A percentile compares a stretch with the other conserved stretches of the same genome.
Conservation (phyloP, 176 grass and related monocot genomes). For the Stipa capillata region DNA sequence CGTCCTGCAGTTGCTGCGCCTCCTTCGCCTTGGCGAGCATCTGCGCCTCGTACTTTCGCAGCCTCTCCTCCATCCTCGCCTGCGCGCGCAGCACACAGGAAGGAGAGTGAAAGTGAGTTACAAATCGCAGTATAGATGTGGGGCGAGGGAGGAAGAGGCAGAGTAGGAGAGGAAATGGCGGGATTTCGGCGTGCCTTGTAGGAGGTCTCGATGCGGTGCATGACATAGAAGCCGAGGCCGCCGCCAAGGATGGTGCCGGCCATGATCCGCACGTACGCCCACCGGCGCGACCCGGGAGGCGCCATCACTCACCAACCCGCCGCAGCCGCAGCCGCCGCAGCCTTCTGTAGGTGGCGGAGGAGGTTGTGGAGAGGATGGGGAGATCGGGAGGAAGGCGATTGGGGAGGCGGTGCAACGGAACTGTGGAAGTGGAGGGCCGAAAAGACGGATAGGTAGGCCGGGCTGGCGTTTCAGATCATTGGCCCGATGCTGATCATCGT, state of each 20-base stretch:
- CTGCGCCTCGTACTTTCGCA: conserved; percentile 57
- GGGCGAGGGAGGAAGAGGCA: neutral
- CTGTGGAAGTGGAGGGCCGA: neutral
- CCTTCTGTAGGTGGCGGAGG: neutral
- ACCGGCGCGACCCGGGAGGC: conserved; percentile 38
- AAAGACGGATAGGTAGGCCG: too few relatives aligned
- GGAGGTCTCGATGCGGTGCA: conserved; percentile 72
- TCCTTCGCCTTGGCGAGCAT: conserved; percentile 53
- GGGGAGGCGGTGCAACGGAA: neutral
- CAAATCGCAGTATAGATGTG: too few relatives aligned
- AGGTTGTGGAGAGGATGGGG: neutral
- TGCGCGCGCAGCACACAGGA: conserved; percentile 16
- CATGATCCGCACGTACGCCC: conserved; percentile 66
- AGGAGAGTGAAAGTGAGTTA: neutral
- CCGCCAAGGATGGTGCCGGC: conserved; percentile 76
- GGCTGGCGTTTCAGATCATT: too few relatives aligned
- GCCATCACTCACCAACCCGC: neutral
- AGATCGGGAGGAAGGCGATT: neutral
- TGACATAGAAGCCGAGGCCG: conserved; percentile 70
- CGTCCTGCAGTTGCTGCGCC: conserved; percentile 21
- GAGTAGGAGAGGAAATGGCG: neutral
- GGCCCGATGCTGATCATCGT: too few relatives aligned
- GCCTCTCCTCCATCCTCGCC: conserved; percentile 79
- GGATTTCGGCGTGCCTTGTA: conserved; percentile 52
- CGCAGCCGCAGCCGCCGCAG: neutral